phyloP scores from a whole-genome alignment of 257 asterid genomes.

The Ajuga chamaepitys region DNA sequence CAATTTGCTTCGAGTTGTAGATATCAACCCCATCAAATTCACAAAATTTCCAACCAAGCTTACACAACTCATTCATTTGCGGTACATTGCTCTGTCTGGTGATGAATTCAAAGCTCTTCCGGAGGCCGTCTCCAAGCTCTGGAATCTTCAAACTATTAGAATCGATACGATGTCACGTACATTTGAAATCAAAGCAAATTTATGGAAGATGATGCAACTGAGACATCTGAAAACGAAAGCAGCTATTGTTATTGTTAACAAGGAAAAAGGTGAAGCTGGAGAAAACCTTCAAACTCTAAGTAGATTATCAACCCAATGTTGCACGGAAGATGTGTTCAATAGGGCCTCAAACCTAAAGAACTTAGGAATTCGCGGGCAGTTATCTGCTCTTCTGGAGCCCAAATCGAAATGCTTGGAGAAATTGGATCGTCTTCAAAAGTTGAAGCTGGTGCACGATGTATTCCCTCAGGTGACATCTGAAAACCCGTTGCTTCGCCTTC shows the following conservation, averaged over 20 bases:
- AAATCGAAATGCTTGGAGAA: background rate
- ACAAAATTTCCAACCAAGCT: slow-evolving; percentile 11
- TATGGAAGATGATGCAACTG: slow-evolving; percentile 21
- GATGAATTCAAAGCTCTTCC: slow-evolving; percentile 20
- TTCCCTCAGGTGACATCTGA: background rate
- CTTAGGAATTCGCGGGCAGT: slow-evolving; percentile 13
- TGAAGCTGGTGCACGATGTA: slow-evolving; percentile 16
- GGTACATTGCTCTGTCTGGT: slow-evolving; percentile 21
- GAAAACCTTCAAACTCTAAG: slow-evolving; percentile 20
- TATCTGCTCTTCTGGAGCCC: background rate
- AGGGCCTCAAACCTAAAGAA: slow-evolving; percentile 6
- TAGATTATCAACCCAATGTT: slow-evolving; percentile 1
- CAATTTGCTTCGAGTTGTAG: slow-evolving; percentile 26
- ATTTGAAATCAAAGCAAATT: slow-evolving; percentile 4
- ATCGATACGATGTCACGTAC: slow-evolving; percentile 13
- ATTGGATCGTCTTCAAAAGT: slow-evolving; percentile 10
- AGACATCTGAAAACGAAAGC: slow-evolving; percentile 22
- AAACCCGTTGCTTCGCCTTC: background rate
- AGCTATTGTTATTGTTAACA: slow-evolving; percentile 6
- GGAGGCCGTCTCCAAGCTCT: slow-evolving; percentile 8
- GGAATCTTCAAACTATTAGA: slow-evolving; percentile 23
- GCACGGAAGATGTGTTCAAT: background rate
- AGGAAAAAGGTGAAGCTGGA: slow-evolving; percentile 14
- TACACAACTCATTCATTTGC: slow-evolving; percentile 19
- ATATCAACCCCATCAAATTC: slow-evolving; percentile 17